A percentile compares a stretch with the other conserved stretches of the same genome.
Conservation (phyloP, 495 filamentous ascomycete genomes). For the Pyronema domesticum region DNA sequence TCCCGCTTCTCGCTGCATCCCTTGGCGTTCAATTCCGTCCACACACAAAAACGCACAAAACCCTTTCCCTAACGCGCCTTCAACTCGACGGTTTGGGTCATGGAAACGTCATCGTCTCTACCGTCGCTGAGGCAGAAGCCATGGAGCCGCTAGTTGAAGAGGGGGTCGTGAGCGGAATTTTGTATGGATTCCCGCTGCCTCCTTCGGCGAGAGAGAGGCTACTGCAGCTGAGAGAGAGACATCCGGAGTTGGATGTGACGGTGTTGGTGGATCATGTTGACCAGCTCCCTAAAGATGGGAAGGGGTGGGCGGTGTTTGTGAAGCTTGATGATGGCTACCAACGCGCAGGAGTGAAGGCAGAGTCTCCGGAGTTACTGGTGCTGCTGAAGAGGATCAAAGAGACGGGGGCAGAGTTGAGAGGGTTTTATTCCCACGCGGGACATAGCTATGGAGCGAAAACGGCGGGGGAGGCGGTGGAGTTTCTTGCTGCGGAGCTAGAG, state of each 20-base stretch:
- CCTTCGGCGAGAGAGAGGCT: constrained; percentile 44
- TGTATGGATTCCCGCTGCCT: constrained; percentile 59
- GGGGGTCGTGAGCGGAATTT: constrained; percentile 30
- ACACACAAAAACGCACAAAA: constrained; percentile 86
- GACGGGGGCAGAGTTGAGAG: constrained; percentile 33
- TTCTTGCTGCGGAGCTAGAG: constrained; percentile 43
- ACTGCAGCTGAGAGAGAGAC: constrained; percentile 32
- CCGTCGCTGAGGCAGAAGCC: constrained; percentile 55
- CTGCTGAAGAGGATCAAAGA: constrained; percentile 36
- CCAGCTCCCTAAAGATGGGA: constrained; percentile 36
- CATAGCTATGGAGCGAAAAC: constrained; percentile 44
- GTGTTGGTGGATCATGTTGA: constrained; percentile 57
- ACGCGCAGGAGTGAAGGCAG: constrained; percentile 48
- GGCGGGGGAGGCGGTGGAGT: constrained; percentile 36
- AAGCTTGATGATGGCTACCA: constrained; percentile 67
- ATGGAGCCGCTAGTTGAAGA: constrained; percentile 35
- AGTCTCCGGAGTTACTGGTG: constrained; percentile 32
- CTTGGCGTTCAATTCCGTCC: constrained; percentile 54
- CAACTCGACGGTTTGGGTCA: constrained; percentile 43
- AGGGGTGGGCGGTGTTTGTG: constrained; percentile 41
- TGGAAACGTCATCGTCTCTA: constrained; percentile 49
- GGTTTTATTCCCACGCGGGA: constrained; percentile 66
- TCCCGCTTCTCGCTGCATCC: constrained; percentile 44
- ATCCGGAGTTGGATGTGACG: constrained; percentile 35
- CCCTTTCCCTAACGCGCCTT: constrained; percentile 49